These are phyloP conservation scores for Paramecium bursaria DNA, from an alignment of 73 alveolate species.

Conservation along the genomic window DNA sequence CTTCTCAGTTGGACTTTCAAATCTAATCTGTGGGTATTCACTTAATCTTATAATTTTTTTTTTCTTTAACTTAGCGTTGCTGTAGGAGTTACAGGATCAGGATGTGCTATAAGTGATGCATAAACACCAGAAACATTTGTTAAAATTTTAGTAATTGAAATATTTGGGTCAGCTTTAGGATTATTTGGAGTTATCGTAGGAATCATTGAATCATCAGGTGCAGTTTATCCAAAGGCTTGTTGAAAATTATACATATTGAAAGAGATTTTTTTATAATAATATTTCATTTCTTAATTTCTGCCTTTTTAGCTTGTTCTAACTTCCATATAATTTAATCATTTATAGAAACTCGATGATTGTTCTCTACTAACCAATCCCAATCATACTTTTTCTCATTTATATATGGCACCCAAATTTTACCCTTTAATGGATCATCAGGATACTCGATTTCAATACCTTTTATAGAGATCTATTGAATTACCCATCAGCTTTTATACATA, in stretches of 20 bases:
- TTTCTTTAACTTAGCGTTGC: conserved; percentile 72
- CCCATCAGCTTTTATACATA: conserved; percentile 72
- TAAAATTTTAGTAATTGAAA: conserved; percentile 97
- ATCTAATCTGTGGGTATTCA: conserved; percentile 94
- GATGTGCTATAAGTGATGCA: conserved; percentile 99
- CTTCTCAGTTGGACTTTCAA: conserved; percentile 97
- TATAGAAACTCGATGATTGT: conserved; percentile 69
- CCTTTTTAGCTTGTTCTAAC: conserved; percentile 61
- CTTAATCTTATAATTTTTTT: background rate
- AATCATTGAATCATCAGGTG: conserved; percentile 88
- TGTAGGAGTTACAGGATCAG: conserved; percentile 99
- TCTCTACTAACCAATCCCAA: conserved; percentile 73
- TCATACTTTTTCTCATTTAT: conserved; percentile 76
- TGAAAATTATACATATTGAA: background rate
- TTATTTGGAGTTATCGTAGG: conserved; percentile 96
- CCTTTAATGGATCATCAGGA: conserved; percentile 75
- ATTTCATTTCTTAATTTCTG: background rate
- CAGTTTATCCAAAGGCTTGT: conserved; percentile 69
- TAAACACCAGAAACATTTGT: conserved; percentile 98
- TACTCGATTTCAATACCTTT: conserved; percentile 76
- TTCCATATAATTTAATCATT: conserved; percentile 75
- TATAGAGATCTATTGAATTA: background rate
- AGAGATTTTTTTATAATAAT: no score
- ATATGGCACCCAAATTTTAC: conserved; percentile 84
- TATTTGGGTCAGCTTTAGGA: conserved; percentile 97